Evolutionary conservation across 495 filamentous ascomycete genomes (phyloP).

Genomic region (Penicillium macrosclerotiorum): DNA sequence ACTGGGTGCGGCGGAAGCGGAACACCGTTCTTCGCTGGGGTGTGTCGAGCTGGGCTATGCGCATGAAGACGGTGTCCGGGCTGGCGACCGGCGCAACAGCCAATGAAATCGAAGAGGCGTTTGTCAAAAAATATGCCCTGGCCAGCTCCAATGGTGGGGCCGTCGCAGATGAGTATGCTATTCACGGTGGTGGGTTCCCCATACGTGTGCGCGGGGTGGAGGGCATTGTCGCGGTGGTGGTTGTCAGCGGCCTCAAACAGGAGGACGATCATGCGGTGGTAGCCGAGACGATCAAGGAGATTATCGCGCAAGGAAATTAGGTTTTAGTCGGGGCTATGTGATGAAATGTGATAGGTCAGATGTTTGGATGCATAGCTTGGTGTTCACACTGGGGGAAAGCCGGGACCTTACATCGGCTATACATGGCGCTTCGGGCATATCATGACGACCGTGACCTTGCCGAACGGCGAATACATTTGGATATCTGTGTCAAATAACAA

Average conservation of each 20-base stretch:
- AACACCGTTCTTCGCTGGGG: constrained; percentile 72
- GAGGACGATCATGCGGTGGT: constrained; percentile 76
- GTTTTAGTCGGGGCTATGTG: not conserved
- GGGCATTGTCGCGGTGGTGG: constrained; percentile 68
- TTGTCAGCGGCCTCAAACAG: constrained; percentile 74
- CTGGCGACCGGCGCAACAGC: constrained; percentile 14
- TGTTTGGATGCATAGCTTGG: not conserved
- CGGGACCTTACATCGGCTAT: no score
- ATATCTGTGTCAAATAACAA: no score
- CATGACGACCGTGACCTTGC: no score
- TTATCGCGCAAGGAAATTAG: constrained; percentile 25
- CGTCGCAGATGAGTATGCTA: constrained; percentile 61
- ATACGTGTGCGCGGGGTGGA: constrained; percentile 68
- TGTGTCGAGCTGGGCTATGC: constrained; percentile 63
- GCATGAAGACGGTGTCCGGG: constrained; percentile 48
- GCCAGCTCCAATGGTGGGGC: constrained; percentile 38
- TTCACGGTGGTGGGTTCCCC: constrained; percentile 73
- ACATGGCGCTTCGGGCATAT: no score
- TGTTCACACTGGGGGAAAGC: no score
- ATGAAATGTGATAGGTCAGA: not conserved
- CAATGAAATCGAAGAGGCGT: constrained; percentile 53
- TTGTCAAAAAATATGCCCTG: constrained; percentile 56
- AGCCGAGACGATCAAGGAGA: constrained; percentile 59
- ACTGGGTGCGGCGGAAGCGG: constrained; percentile 60
- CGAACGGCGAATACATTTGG: no score